These are phyloP conservation scores for Colletotrichum trifolii DNA, from an alignment of 2,329 filamentous ascomycete species.

Conservation along the genomic window DNA sequence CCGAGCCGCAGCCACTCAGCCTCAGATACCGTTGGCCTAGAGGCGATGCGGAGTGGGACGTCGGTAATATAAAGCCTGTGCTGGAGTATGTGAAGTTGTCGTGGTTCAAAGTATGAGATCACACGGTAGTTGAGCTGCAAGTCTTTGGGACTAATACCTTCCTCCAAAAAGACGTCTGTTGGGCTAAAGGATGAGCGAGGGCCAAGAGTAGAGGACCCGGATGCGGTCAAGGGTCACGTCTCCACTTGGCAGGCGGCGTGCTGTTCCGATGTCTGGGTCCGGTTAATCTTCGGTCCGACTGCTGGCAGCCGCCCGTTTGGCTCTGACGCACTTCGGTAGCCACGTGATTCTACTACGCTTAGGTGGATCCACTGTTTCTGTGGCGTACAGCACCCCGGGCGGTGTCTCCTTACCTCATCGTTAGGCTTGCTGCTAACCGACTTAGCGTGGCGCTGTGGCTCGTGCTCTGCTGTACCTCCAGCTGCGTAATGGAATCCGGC, in stretches of 20 bases:
- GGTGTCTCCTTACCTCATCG: background rate
- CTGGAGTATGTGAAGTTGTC: too few relatives aligned
- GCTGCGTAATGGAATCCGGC: constrained; percentile 36
- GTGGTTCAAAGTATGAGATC: background rate
- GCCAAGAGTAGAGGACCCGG: constrained; percentile 27
- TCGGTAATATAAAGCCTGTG: too few relatives aligned
- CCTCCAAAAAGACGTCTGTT: constrained; percentile 15
- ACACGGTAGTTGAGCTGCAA: constrained; percentile 7
- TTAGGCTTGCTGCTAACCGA: constrained; percentile 21
- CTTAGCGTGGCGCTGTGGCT: constrained; percentile 32
- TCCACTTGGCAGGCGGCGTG: constrained; percentile 8
- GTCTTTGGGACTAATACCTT: constrained; percentile 19
- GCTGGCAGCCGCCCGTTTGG: too few relatives aligned
- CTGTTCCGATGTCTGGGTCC: constrained; percentile 9
- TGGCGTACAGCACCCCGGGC: too few relatives aligned
- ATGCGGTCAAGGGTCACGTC: constrained; percentile 29
- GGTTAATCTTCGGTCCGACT: constrained; percentile 34
- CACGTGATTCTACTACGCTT: constrained; percentile 21
- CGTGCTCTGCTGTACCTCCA: constrained; percentile 33
- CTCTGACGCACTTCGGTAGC: background rate
- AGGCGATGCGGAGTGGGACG: too few relatives aligned
- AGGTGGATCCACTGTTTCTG: too few relatives aligned
- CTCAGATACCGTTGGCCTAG: too few relatives aligned
- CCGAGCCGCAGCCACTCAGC: background rate
- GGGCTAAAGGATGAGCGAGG: constrained; percentile 14